A percentile compares a stretch with the other conserved stretches of the same genome.
phyloP scores from a whole-genome alignment of 2,329 filamentous ascomycete species.

The Proliferodiscus dingleyae region DNA sequence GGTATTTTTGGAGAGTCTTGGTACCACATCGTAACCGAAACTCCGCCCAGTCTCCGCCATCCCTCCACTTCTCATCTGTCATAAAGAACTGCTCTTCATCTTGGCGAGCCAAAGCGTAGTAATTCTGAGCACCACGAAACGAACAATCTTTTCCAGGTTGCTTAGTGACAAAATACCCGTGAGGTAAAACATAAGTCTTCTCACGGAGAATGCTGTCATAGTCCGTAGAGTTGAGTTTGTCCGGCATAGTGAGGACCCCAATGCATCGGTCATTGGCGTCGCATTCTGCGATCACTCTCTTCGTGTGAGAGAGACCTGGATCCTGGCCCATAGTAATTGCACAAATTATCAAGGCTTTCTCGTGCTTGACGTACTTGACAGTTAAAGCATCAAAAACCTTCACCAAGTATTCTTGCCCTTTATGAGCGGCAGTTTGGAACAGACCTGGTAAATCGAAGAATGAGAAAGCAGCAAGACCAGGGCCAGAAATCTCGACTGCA shows the following conservation, averaged over 20 bases:
- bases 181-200: constrained; percentile 53
- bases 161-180: constrained; percentile 78
- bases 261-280: constrained; percentile 56
- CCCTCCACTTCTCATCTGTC: constrained; percentile 38
- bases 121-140: constrained; percentile 16
- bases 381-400: constrained; percentile 68
- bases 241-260: constrained; percentile 82
- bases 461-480: constrained; percentile 65
- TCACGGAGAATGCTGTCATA: constrained; percentile 62
- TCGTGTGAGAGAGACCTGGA: constrained; percentile 67
- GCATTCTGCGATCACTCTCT: constrained; percentile 55
- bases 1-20: constrained; percentile 39
- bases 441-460: constrained; percentile 86
- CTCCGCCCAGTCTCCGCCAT: constrained; percentile 29
- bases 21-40: constrained; percentile 49
- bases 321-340: constrained; percentile 75
- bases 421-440: constrained; percentile 63
- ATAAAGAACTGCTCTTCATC: constrained; percentile 49
- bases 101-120: constrained; percentile 42
- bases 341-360: constrained; percentile 71
- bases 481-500: constrained; percentile 68
- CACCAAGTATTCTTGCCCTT: constrained; percentile 59
- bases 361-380: constrained; percentile 61
- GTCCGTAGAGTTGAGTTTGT: constrained; percentile 58
- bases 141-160: constrained; percentile 44